Conservation (phyloP, 2,329 filamentous ascomycete genomes). For the Cladosporium sphaerospermum region DNA sequence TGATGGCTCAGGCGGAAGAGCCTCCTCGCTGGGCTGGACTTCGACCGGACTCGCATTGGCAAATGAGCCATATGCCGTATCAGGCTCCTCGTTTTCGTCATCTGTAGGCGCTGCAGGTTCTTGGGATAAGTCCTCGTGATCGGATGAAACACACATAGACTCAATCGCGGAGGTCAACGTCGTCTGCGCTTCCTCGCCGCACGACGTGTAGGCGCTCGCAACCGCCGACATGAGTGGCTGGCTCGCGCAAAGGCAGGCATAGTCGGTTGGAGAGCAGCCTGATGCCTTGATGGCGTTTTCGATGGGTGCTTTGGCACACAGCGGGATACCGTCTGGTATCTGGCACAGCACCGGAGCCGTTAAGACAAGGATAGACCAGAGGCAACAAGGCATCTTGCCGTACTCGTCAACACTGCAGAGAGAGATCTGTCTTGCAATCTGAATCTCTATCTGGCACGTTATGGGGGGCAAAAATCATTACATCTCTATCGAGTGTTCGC, state of each 20-base stretch:
- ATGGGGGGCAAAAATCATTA: no score
- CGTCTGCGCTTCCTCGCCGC: constrained; percentile 12
- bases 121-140: neutral
- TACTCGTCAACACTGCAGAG: no score
- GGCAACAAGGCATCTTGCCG: neutral
- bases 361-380: neutral
- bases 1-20: neutral
- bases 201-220: constrained; percentile 10
- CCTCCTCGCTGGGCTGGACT: neutral
- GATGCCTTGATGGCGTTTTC: constrained; percentile 13
- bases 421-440: no score
- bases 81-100: no score
- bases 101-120: neutral
- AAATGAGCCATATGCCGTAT: no score
- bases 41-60: neutral
- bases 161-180: neutral
- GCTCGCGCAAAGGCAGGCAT: constrained; percentile 16
- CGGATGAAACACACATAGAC: no score
- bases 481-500: neutral
- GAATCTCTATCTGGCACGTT: no score
- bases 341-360: neutral
- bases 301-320: constrained; percentile 15
- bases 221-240: constrained; percentile 11
- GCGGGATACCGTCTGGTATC: constrained; percentile 6
- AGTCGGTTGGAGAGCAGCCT: constrained; percentile 14